Base-by-base conservation (phyloP, 345 rosid species). In the Salix koriyanagi region DNA sequence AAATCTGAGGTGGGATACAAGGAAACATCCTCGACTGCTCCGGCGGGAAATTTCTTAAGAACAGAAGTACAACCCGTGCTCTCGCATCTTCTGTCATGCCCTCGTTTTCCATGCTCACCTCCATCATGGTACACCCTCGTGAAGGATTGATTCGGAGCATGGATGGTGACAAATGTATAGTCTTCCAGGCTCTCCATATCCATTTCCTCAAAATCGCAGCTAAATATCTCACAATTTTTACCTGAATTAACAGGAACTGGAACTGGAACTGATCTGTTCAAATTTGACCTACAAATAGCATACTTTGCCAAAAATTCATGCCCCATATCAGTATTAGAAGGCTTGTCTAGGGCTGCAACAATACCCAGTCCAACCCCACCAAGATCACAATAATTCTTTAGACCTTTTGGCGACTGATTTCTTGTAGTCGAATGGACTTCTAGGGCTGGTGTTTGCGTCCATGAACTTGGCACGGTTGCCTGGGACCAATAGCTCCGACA, bases 351-450 rank as follows among this genome's bases (percentile, higher is more conserved):
- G 1, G 95, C 95, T 1, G 89, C 94, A 4, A 92, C 91, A 61
- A 94, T 94, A 2, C 94, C 97, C 60, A 94, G 74, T 19, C 97
- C 97, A 72, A 94, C 88, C 30, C 94, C 91, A 67, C 85, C 97
- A 4, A 71, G 77, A 77, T 90, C 89, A 46, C 84, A 88, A 41
- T 70, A 44, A 44, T 44, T 85, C 77, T 83, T 88, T 67, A 83
- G 77, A 10, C 89, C 87, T 79, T 92, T 84, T 15, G 94, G 90
- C 44, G 95, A 94, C 42, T 85, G 86, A 65, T 83, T 83, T 81
- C 76, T 81, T 91, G 67, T 81, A 77, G 75, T 94, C 94, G 1
- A 94, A 75, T 68, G 98, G 93, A 74, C 96, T 82, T 75, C 83
- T 89, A 36, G 97, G 97, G 62, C 97, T 90, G 4, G 83, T 81